Evolutionary conservation across 1,284 basidiomycete species (phyloP).

Genomic region (Erythrobasidium hasegawianum): DNA sequence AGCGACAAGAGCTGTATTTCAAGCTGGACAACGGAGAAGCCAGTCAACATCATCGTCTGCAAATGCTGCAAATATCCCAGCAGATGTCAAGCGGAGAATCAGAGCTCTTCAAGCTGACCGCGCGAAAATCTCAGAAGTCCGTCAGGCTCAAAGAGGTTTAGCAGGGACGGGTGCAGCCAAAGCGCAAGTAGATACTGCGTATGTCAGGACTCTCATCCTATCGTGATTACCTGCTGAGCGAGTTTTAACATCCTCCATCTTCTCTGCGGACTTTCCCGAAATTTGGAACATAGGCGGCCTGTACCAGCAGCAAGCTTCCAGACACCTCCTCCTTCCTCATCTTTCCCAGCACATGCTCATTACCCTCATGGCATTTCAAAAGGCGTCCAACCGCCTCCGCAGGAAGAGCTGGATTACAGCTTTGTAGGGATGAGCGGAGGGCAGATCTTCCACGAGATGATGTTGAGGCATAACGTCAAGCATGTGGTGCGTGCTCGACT

Average conservation of each 20-base stretch:
- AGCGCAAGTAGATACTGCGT: conserved; percentile 27
- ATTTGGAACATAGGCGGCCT: conserved; percentile 24
- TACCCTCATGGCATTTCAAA: neutral
- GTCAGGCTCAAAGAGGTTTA: conserved; percentile 16
- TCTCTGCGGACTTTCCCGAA: neutral
- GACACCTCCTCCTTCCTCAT: conserved; percentile 21
- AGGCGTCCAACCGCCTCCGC: neutral
- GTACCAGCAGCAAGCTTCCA: conserved; percentile 32
- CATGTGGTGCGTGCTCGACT: conserved; percentile 57
- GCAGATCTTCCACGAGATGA: conserved; percentile 99
- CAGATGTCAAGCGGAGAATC: conserved; percentile 28
- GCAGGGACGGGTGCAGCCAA: conserved; percentile 10
- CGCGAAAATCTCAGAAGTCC: conserved; percentile 29
- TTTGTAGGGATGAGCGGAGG: conserved; percentile 95
- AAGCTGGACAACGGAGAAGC: conserved; percentile 1
- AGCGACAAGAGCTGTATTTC: conserved; percentile 2
- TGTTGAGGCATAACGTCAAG: conserved; percentile 93
- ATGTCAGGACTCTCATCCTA: neutral
- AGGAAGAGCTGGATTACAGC: conserved; percentile 47
- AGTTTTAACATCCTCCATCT: neutral
- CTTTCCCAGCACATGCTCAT: conserved; percentile 17
- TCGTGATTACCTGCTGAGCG: neutral
- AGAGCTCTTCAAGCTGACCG: conserved; percentile 27
- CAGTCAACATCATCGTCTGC: conserved; percentile 9
- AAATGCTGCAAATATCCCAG: conserved; percentile 12